Evolutionary conservation across 176 grass and related monocot genomes (phyloP).

Genomic region (Carex myosuroides): DNA sequence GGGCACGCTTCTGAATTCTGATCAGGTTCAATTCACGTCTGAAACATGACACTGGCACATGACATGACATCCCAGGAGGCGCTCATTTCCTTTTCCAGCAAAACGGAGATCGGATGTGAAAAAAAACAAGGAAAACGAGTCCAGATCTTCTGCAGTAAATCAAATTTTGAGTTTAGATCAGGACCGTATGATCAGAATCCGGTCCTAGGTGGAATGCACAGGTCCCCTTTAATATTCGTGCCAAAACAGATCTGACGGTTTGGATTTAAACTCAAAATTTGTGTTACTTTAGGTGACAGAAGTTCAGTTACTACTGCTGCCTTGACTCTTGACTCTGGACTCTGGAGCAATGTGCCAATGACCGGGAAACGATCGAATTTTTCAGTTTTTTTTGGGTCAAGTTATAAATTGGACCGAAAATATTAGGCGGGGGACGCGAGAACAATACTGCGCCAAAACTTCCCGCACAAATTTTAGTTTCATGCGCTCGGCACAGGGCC

Average conservation of each 20-base stretch:
- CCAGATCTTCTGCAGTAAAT: no score
- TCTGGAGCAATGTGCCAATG: background rate
- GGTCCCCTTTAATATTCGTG: no score
- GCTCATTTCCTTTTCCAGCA: background rate
- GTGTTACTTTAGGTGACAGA: no score
- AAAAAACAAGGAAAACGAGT: background rate
- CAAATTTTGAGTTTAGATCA: no score
- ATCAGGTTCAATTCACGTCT: background rate
- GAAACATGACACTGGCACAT: background rate
- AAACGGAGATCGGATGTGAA: background rate
- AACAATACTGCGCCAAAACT: slow-evolving; percentile 19
- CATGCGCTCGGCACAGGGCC: background rate
- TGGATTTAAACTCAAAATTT: no score
- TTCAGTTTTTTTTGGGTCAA: background rate
- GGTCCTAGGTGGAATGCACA: no score
- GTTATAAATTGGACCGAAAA: background rate
- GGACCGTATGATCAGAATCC: no score
- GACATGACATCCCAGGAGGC: background rate
- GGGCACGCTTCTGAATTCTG: background rate
- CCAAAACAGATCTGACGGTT: no score
- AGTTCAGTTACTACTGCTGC: background rate
- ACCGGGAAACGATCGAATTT: background rate
- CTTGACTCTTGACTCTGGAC: background rate
- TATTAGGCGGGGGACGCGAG: slow-evolving; percentile 16
- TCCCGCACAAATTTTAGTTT: slow-evolving; percentile 15